A percentile compares a stretch with the other conserved stretches of the same genome.
phyloP scores from a whole-genome alignment of 2,329 filamentous ascomycete species.

The Colletotrichum godetiae region DNA sequence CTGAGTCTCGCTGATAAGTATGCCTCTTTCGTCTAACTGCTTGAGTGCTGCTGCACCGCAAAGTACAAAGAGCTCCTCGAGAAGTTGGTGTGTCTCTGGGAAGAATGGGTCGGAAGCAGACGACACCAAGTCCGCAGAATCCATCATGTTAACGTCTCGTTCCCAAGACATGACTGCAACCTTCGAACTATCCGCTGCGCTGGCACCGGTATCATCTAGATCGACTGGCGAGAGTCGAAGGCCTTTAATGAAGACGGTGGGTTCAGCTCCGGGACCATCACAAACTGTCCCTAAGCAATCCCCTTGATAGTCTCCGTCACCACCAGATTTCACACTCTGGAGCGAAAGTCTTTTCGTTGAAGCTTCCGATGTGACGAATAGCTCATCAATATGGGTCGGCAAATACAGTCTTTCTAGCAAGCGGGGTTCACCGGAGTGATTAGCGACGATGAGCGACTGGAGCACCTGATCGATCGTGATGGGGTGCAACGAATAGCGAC shows the following conservation, averaged over 20 bases:
- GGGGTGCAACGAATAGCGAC: background rate
- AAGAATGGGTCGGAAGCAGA: background rate
- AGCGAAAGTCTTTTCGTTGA: accelerated
- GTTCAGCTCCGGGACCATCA: background rate
- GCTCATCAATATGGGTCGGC: constrained; percentile 2
- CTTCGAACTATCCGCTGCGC: background rate
- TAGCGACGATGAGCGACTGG: constrained; percentile 10
- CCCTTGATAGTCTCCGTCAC: background rate
- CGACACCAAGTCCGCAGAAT: background rate
- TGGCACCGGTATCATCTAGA: background rate
- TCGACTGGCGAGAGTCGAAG: background rate
- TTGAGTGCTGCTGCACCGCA: background rate
- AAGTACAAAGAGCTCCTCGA: constrained; percentile 5
- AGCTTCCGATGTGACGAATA: background rate
- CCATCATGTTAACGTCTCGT: background rate
- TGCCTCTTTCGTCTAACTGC: background rate
- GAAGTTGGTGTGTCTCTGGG: background rate
- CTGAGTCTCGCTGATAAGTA: background rate
- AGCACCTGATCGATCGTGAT: constrained; percentile 12
- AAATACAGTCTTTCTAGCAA: background rate
- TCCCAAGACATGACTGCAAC: background rate
- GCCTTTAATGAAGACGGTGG: constrained; percentile 1
- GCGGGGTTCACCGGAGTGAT: background rate
- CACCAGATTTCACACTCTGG: background rate
- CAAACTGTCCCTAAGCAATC: accelerated